Conservation (phyloP, 2,329 filamentous ascomycete genomes). For the Alternaria sp. region DNA sequence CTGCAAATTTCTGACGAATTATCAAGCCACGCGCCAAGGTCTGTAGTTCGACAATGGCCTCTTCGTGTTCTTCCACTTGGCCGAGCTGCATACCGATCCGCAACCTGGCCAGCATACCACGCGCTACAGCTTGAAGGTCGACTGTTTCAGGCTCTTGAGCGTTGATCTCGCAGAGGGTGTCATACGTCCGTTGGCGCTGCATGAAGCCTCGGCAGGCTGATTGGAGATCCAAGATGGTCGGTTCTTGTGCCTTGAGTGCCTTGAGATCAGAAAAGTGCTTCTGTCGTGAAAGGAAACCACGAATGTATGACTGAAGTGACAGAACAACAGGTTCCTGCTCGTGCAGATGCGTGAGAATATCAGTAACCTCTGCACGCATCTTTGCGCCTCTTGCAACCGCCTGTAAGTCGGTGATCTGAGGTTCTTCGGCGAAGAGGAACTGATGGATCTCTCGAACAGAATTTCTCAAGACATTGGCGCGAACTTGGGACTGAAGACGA, state of each 20-base stretch:
- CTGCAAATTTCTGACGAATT: slow-evolving; percentile 76
- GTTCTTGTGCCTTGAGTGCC: slow-evolving; percentile 66
- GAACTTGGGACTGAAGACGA: slow-evolving; percentile 56
- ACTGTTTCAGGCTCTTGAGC: slow-evolving; percentile 72
- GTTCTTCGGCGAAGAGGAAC: slow-evolving; percentile 42
- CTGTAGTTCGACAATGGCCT: slow-evolving; percentile 77
- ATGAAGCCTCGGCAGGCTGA: slow-evolving; percentile 71
- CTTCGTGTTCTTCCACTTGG: slow-evolving; percentile 84
- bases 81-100: slow-evolving; percentile 76
- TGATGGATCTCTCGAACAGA: slow-evolving; percentile 41
- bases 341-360: slow-evolving; percentile 51
- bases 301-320: slow-evolving; percentile 61
- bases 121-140: slow-evolving; percentile 75
- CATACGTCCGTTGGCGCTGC: slow-evolving; percentile 66
- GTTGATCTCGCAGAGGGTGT: slow-evolving; percentile 73
- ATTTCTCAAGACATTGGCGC: slow-evolving; percentile 49
- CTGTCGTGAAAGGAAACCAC: slow-evolving; percentile 58
- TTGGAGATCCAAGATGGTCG: slow-evolving; percentile 70
- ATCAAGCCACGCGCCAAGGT: slow-evolving; percentile 75
- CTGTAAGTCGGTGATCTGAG: slow-evolving; percentile 50
- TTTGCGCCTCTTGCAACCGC: slow-evolving; percentile 50
- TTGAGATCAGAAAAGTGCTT: slow-evolving; percentile 56
- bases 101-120: slow-evolving; percentile 80
- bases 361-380: slow-evolving; percentile 41
- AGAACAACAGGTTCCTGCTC: slow-evolving; percentile 55